Evolutionary conservation across 371 early-diverging fungal genomes (phyloP).

Genomic region (Apophysomyces ossiformis): DNA sequence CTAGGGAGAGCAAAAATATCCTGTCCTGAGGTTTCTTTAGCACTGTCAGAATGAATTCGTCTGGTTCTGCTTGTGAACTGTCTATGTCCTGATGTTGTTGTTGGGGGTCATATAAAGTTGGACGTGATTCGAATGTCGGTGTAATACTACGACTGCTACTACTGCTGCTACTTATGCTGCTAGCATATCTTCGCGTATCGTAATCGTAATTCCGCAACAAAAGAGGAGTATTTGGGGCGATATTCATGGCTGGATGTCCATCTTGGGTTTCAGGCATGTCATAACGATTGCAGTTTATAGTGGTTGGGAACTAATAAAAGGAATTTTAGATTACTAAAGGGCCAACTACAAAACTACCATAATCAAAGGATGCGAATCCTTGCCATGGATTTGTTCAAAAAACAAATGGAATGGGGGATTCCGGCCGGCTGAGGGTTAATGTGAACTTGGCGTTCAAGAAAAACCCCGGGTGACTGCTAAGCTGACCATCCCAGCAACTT

Average conservation of each 20-base stretch:
- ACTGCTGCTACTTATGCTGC: slow-evolving; percentile 1
- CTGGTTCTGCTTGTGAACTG: slow-evolving; percentile 24
- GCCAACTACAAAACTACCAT: not conserved
- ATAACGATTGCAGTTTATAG: slow-evolving; percentile 11
- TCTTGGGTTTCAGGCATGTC: slow-evolving; percentile 6
- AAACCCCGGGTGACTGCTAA: too few species aligned
- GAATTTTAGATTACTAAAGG: not conserved
- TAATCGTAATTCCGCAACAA: not conserved
- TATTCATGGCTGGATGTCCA: slow-evolving; percentile 11
- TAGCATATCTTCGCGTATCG: slow-evolving; percentile 4
- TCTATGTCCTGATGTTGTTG: not conserved
- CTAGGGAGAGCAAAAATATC: slow-evolving; percentile 58
- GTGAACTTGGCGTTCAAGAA: too few species aligned
- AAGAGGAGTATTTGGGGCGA: not conserved
- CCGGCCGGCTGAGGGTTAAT: too few species aligned
- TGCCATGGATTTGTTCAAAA: slow-evolving; percentile 10
- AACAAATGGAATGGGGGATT: not conserved
- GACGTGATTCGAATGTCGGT: slow-evolving; percentile 2
- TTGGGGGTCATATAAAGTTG: not conserved
- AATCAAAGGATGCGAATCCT: slow-evolving; percentile 6
- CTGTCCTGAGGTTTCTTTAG: slow-evolving; percentile 59
- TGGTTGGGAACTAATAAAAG: slow-evolving; percentile 4
- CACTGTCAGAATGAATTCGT: slow-evolving; percentile 56
- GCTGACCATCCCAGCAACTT: too few species aligned
- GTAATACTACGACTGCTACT: slow-evolving; percentile 7